A percentile compares a stretch with the other conserved stretches of the same genome.
Conservation (phyloP, 768 basidiomycete genomes). For the Lactarius hengduanensis region DNA sequence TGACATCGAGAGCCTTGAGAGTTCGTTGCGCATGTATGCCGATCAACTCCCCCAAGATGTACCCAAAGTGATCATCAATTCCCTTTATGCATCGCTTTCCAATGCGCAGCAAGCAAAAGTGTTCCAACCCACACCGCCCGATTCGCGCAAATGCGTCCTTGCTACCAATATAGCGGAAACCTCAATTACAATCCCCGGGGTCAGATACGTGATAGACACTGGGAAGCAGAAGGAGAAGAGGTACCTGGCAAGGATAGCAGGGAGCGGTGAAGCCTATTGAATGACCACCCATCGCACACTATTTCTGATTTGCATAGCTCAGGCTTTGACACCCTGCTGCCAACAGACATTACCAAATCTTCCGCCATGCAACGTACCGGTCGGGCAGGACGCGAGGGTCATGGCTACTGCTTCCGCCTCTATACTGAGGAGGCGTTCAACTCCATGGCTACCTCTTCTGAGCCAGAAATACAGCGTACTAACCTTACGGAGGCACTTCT, state of each 20-base stretch:
- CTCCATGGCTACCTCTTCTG: conserved; percentile 58
- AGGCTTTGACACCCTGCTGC: conserved; percentile 89
- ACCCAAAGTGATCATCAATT: conserved; percentile 64
- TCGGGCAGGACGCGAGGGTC: conserved; percentile 93
- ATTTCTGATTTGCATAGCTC: not conserved
- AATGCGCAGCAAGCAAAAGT: conserved; percentile 74
- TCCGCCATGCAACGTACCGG: conserved; percentile 94
- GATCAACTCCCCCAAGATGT: conserved; percentile 55
- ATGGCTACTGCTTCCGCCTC: conserved; percentile 86
- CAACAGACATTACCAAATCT: conserved; percentile 81
- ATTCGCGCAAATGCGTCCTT: conserved; percentile 86
- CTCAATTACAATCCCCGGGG: conserved; percentile 93
- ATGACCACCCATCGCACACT: not conserved
- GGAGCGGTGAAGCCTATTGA: conserved; percentile 51
- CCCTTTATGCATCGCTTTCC: conserved; percentile 87
- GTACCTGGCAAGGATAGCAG: conserved; percentile 65
- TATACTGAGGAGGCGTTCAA: conserved; percentile 84
- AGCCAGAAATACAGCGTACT: conserved; percentile 90
- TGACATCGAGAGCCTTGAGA: conserved; percentile 87
- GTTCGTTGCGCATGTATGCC: conserved; percentile 67
- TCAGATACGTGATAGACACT: conserved; percentile 94
- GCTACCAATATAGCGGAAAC: conserved; percentile 99
- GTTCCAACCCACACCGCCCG: conserved; percentile 62
- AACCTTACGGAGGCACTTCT: conserved; percentile 81
- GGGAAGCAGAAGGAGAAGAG: conserved; percentile 96